These are phyloP conservation scores for Rhodotorula mucilaginosa DNA, from an alignment of 1,284 basidiomycete genomes.

Conservation along the genomic window DNA sequence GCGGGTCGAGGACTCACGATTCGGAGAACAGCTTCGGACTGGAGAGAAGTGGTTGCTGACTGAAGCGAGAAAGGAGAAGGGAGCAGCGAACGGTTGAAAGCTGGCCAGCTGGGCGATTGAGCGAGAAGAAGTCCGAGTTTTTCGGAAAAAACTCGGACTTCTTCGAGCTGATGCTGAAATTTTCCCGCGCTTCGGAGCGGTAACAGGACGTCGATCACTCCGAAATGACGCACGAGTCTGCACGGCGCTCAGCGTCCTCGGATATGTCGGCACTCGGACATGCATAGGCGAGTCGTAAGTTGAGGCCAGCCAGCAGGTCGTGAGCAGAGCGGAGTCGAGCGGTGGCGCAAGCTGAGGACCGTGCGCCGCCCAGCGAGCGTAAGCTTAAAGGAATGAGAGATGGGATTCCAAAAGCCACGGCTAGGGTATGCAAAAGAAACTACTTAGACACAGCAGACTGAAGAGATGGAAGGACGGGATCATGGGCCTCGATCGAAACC, in stretches of 20 bases:
- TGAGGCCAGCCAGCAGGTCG: too few species aligned
- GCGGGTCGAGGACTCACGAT: background rate
- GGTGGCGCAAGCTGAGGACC: too few species aligned
- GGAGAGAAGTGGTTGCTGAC: background rate
- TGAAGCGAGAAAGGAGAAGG: background rate
- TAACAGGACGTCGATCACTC: too few species aligned
- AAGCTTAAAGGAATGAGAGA: background rate
- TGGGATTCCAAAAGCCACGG: background rate
- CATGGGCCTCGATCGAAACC: background rate
- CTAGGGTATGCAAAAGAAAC: background rate
- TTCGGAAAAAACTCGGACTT: too few species aligned
- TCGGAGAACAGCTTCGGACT: background rate
- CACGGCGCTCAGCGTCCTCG: too few species aligned
- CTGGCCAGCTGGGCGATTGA: background rate
- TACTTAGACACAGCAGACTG: background rate
- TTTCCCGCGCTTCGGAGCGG: background rate
- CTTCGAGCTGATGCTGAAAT: background rate
- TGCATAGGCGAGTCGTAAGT: too few species aligned
- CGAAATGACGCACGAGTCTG: too few species aligned
- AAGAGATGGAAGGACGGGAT: background rate
- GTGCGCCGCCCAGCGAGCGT: background rate
- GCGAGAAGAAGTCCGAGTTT: background rate
- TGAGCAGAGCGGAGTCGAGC: too few species aligned
- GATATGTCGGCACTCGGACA: too few species aligned
- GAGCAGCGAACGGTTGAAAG: background rate